Evolutionary conservation across 2,329 filamentous ascomycete species (phyloP).

Genomic region (Trichoderma simmonsii): DNA sequence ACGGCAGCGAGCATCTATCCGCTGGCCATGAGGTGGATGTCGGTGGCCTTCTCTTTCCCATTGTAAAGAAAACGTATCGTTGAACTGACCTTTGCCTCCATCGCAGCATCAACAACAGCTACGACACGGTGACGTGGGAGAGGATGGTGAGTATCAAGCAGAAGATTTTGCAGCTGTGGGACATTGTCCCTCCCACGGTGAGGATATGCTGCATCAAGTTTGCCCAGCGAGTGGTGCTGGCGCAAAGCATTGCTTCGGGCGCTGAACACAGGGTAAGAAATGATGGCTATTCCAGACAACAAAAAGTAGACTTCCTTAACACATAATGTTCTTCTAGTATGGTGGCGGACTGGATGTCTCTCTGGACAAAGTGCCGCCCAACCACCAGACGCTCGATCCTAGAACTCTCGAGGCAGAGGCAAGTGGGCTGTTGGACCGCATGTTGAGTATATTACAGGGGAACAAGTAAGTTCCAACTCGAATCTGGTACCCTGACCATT

Average conservation of each 20-base stretch:
- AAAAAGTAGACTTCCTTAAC: conserved; percentile 20
- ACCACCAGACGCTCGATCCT: conserved; percentile 75
- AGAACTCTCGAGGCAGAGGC: conserved; percentile 89
- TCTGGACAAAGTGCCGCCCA: conserved; percentile 76
- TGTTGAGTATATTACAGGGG: conserved; percentile 82
- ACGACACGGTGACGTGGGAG: conserved; percentile 80
- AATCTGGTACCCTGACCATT: background rate
- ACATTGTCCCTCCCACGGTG: conserved; percentile 69
- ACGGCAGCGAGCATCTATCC: conserved; percentile 91
- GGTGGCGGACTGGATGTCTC: conserved; percentile 68
- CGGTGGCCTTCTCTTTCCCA: conserved; percentile 50
- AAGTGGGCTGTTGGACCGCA: conserved; percentile 82
- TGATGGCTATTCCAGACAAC: background rate
- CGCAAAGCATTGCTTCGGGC: conserved; percentile 81
- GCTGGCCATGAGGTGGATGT: conserved; percentile 90
- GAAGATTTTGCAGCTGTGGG: conserved; percentile 85
- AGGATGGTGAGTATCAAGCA: conserved; percentile 85
- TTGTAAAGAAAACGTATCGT: background rate
- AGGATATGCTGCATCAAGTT: conserved; percentile 97
- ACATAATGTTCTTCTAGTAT: conserved; percentile 35
- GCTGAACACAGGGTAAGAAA: conserved; percentile 74
- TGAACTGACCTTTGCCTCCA: conserved; percentile 21
- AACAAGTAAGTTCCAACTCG: conserved; percentile 59
- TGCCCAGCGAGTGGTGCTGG: conserved; percentile 85
- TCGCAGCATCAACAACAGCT: conserved; percentile 77